These are phyloP conservation scores for Scheffersomyces lignicola DNA, from an alignment of 1,139 yeast species.

Conservation along the genomic window DNA sequence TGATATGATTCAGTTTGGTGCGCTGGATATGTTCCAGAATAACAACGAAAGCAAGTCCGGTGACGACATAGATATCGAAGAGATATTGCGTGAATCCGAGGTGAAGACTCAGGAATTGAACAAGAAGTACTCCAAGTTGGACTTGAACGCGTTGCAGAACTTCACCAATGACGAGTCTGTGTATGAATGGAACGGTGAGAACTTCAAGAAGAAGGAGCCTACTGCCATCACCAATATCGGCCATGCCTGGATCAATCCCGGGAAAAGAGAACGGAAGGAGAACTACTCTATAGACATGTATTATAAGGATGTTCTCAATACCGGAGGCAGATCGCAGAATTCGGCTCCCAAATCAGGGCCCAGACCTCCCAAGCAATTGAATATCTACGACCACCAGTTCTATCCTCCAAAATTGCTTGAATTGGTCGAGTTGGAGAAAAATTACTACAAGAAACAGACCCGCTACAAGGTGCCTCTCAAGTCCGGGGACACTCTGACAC, in stretches of 20 bases:
- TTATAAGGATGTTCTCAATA: conserved; percentile 72
- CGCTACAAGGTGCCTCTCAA: conserved; percentile 50
- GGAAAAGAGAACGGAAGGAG: conserved; percentile 76
- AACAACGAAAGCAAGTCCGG: conserved; percentile 13
- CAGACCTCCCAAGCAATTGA: conserved; percentile 67
- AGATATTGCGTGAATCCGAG: conserved; percentile 61
- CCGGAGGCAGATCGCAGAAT: conserved; percentile 54
- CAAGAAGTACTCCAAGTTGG: conserved; percentile 62
- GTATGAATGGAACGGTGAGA: conserved; percentile 85
- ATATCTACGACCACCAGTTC: conserved; percentile 73
- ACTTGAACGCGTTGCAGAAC: conserved; percentile 75
- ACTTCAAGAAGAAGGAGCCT: conserved; percentile 65
- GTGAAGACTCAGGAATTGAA: conserved; percentile 62
- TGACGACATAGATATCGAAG: conserved; percentile 55
- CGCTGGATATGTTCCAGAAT: conserved; percentile 56
- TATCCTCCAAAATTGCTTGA: conserved; percentile 62
- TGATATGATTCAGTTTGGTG: conserved; percentile 82
- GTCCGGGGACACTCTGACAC: conserved; percentile 41
- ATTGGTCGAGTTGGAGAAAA: conserved; percentile 65
- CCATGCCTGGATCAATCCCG: conserved; percentile 69
- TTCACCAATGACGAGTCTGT: conserved; percentile 66
- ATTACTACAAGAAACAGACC: conserved; percentile 53
- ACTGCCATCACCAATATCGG: conserved; percentile 41
- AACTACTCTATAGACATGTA: conserved; percentile 78
- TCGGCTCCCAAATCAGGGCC: conserved; percentile 44